A percentile compares a stretch with the other conserved stretches of the same genome.
These are phyloP conservation scores for Coccomyxa sp. DNA, from an alignment of 139 green algal species.

Conservation along the genomic window DNA sequence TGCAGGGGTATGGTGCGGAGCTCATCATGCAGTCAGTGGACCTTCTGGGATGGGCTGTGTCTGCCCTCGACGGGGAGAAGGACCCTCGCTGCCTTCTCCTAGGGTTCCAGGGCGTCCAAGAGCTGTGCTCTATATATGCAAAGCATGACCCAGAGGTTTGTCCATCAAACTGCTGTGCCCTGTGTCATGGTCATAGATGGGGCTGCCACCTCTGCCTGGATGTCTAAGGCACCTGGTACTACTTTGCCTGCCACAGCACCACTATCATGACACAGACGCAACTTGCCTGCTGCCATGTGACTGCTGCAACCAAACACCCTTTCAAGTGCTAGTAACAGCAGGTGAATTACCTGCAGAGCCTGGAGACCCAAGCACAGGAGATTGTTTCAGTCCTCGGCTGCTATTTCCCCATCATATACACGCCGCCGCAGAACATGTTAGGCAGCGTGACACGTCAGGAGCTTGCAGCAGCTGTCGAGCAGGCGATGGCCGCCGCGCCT, in stretches of 20 bases:
- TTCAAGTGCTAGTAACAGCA: not conserved
- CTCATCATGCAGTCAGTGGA: not conserved
- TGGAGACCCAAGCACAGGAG: conserved; percentile 43
- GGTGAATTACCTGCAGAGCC: not conserved
- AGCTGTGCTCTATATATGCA: conserved; percentile 5
- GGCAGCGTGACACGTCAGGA: conserved; percentile 32
- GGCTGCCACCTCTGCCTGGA: not conserved
- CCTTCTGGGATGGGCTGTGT: not conserved
- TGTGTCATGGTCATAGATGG: not conserved
- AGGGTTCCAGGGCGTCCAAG: conserved; percentile 43
- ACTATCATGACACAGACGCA: not conserved
- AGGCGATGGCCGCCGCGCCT: conserved; percentile 27
- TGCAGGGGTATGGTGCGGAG: not conserved
- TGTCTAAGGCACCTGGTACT: not conserved
- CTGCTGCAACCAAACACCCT: not conserved
- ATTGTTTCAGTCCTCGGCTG: conserved; percentile 74
- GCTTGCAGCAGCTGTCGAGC: conserved; percentile 32
- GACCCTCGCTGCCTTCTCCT: conserved; percentile 82
- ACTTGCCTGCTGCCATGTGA: not conserved
- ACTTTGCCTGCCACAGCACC: not conserved
- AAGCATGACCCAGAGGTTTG: not conserved
- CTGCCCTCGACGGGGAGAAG: conserved; percentile 78
- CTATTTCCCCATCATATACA: conserved; percentile 92
- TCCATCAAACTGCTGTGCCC: not conserved
- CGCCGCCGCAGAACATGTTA: conserved; percentile 48